Conservation (phyloP, 345 rosid genomes). For the Populus nigra region DNA sequence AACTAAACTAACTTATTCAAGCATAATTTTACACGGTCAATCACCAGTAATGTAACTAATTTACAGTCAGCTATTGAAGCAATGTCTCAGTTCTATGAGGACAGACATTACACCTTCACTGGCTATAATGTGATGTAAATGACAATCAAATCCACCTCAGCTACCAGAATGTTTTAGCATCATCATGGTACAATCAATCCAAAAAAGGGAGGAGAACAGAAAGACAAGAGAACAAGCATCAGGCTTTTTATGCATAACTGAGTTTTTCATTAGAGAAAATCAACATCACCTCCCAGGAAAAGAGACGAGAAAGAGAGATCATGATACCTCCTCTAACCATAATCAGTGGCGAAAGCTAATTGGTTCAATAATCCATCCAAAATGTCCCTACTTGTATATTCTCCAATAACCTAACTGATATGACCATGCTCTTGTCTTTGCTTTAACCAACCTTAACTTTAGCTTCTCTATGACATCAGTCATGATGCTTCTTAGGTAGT, state of each 20-base stretch:
- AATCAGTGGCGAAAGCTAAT: neutral
- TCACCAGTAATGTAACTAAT: too few species aligned
- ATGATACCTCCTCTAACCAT: neutral
- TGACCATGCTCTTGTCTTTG: conserved; percentile 3
- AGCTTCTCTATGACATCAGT: neutral
- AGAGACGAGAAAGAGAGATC: too few species aligned
- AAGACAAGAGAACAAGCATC: neutral
- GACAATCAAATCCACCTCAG: neutral
- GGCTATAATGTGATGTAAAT: neutral
- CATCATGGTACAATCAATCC: neutral
- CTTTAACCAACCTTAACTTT: conserved; percentile 3
- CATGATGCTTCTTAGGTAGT: neutral
- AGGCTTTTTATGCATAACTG: neutral
- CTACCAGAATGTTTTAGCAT: neutral
- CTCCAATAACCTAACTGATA: neutral
- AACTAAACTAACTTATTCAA: neutral
- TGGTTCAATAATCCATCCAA: neutral
- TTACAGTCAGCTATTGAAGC: neutral
- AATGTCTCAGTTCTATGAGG: neutral
- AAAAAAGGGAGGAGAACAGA: neutral
- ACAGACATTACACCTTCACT: neutral
- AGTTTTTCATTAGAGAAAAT: neutral
- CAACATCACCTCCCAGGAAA: neutral
- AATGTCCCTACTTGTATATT: neutral
- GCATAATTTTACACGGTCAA: neutral